Percentiles rank a stretch among this genome's conserved stretches.
Evolutionary conservation across 441 rosid species (phyloP).

Genomic region (Jatropha podagrica): DNA sequence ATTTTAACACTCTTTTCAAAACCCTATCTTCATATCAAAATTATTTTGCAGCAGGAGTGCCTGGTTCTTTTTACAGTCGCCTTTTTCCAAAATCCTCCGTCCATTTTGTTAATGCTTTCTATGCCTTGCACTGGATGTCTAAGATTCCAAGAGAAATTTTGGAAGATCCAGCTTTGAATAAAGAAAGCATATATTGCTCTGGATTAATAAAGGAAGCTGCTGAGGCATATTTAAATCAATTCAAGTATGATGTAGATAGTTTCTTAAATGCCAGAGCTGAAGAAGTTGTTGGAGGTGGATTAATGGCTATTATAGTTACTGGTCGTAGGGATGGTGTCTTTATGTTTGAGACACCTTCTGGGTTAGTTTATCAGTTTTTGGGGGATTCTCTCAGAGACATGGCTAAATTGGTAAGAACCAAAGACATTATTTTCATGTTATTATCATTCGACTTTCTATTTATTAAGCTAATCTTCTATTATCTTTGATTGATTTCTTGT

Average conservation of each 20-base stretch:
- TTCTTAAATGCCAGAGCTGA: slow-evolving; percentile 34
- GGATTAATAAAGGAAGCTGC: neutral
- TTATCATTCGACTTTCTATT: no score
- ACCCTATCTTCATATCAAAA: slow-evolving; percentile 18
- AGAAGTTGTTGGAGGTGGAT: slow-evolving; percentile 29
- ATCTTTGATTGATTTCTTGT: neutral
- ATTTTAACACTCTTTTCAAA: slow-evolving; percentile 42
- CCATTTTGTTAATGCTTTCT: slow-evolving; percentile 28
- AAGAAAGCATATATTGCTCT: slow-evolving; percentile 28
- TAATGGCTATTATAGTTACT: slow-evolving; percentile 21
- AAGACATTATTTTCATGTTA: neutral
- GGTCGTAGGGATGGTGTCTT: slow-evolving; percentile 25
- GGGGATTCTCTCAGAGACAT: slow-evolving; percentile 16
- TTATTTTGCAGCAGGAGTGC: slow-evolving; percentile 28
- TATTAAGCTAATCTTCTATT: no score
- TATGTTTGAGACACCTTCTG: neutral
- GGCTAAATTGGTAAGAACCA: slow-evolving; percentile 24
- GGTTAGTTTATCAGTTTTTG: neutral
- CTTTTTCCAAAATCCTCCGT: slow-evolving; percentile 30
- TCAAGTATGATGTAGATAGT: neutral
- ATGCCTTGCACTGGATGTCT: slow-evolving; percentile 36
- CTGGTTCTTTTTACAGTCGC: slow-evolving; percentile 29
- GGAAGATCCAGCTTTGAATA: slow-evolving; percentile 34
- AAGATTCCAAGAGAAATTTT: slow-evolving; percentile 23
- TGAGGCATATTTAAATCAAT: neutral